Evolutionary conservation across 805 yeast species (phyloP), one percentile per base, ranked within the genome.

Genomic region (Cephaloascus albidus): DNA sequence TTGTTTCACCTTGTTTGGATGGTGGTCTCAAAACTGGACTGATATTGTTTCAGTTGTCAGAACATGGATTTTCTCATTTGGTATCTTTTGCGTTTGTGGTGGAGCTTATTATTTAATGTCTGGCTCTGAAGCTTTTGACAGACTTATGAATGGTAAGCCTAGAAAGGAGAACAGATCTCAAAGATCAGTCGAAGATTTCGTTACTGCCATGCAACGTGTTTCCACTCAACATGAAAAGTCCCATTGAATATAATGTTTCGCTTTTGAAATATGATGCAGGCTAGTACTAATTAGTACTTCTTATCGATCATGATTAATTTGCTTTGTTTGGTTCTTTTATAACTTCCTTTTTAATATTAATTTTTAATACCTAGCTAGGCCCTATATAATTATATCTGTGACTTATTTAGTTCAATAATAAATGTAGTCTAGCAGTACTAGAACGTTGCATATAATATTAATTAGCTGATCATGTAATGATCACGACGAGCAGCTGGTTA

Each of bases 21-120:
- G 95, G 96, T 87, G 94, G 90, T 83, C 94, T 51, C 95, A 85
- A 70, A 88, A 88, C 81, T 86, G 93, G 88, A 88, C 90, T 64
- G 95, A 90, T 70, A 82, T 88, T 53, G 96, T 88, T 54, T 81
- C 96, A 42, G 94, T 88, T 62, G 89, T 82, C 64, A 83, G 96
- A 76, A 78, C 84, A 68, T 88, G 93, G 93, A 70, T 88, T 62
- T 87, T 85, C 86, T 87, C 96, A 47, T 83, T 88, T 74, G 96
- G 96, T 78, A 82, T 85, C 69, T 88, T 88, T 90, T 88, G 95
- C 76, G 78, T 81, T 68, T 68, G 87, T 74, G 95, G 95, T 67
- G 96, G 96, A 76, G 85, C 90, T 59, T 88, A 88, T 85, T 89
- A 84, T 82, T 63, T 85, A 65, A 85, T 88, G 95, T 77, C 90